Base-by-base conservation (phyloP, 108 stramenopile species). In the Bacterosira constricta region DNA sequence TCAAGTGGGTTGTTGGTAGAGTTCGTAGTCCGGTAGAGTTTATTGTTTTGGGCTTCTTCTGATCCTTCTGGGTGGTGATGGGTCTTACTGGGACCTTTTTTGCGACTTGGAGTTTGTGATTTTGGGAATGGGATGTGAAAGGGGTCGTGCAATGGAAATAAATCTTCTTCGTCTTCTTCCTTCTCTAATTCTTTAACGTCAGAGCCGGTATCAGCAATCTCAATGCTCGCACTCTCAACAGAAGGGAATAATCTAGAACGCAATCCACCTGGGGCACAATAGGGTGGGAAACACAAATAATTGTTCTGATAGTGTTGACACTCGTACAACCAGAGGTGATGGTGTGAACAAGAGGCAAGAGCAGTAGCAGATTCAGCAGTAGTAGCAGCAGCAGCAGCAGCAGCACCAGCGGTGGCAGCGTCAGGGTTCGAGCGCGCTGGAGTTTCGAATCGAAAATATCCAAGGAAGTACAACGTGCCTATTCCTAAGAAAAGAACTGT, bases 211-310 rank as follows among this genome's bases (percentile, higher is more conserved):
- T 20, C 23, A 32, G 37, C 10, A 61, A 38, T 61, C 12, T 30
- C 10, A 27, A 7, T 36, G 23, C n/a, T n/a, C n/a, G 11, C n/a
- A 6, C 37, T 39, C 6, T 39, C 34, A 17, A 27, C 5, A 47
- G 46, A 5, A 21, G 65, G 35, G 51, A 76, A 76, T 1, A 76
- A 36, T 35, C 75, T 18, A 35, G 66, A 67, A 11, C 52, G 49
- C 39, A 76, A 53, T 29, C 75, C 75, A 68, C 66, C 75, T 0
- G 75, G 75, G 45, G 75, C 37, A 61, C 66, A 76, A 52, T 76
- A 76, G 15, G 75, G 75, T 8, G 75, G 75, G 51, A 76, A 76
- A 31, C 75, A 76, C 59, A 60, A 36, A 38, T 76, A 76, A 10
- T 59, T 42, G 0, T 47, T 21, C 23, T 62, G 49, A 34, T 68